phyloP scores from a whole-genome alignment of 768 basidiomycete species.

The Xerocomus potaroensis region DNA sequence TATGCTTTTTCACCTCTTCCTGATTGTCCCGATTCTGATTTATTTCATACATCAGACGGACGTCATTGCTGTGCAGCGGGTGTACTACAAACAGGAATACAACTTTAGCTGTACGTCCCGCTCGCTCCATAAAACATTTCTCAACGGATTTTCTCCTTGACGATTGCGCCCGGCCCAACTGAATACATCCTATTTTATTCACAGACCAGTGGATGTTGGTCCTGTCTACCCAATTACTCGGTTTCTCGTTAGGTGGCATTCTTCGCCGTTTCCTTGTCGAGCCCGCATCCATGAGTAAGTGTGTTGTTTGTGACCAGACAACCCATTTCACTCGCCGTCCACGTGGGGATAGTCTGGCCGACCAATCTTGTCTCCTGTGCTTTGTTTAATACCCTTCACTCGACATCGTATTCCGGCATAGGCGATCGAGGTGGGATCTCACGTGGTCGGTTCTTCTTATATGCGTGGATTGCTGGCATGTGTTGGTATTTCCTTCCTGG shows the following conservation, averaged over 20 bases:
- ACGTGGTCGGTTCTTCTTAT: conserved; percentile 50
- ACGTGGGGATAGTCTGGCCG: conserved; percentile 57
- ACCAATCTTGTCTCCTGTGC: conserved; percentile 65
- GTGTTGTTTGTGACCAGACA: background rate
- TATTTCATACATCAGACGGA: conserved; percentile 42
- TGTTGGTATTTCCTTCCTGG: conserved; percentile 64
- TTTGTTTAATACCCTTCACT: conserved; percentile 71
- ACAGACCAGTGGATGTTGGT: conserved; percentile 57
- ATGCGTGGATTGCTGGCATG: conserved; percentile 31
- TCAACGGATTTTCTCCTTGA: too few species aligned
- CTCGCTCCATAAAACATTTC: background rate
- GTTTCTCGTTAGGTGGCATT: conserved; percentile 58
- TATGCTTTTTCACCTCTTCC: too few species aligned
- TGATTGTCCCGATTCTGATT: background rate
- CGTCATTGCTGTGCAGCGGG: conserved; percentile 67
- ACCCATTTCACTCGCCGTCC: background rate
- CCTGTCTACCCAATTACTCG: conserved; percentile 71
- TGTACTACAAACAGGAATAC: conserved; percentile 59
- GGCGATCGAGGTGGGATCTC: conserved; percentile 44
- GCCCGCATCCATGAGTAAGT: conserved; percentile 61
- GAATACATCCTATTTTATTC: background rate
- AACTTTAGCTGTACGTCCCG: conserved; percentile 43
- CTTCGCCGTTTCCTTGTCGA: conserved; percentile 58
- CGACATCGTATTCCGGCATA: conserved; percentile 42
- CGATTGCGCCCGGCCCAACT: too few species aligned